Conservation (phyloP, 176 grass and related monocot genomes). For the Chrysopogon serrulatus region DNA sequence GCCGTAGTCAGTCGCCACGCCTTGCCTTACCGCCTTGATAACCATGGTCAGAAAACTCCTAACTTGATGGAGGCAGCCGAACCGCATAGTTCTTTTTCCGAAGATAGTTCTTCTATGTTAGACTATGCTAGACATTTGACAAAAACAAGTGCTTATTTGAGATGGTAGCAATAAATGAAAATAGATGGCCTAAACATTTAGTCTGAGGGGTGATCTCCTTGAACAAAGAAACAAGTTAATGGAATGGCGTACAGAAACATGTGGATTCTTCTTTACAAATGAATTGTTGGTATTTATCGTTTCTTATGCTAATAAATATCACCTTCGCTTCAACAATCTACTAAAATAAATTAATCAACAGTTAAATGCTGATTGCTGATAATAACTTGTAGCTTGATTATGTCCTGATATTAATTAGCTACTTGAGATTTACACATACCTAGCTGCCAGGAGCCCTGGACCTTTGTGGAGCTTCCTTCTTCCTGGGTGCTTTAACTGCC, state of each 20-base stretch:
- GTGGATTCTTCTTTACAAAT: background rate
- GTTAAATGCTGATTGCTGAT: background rate
- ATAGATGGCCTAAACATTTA: background rate
- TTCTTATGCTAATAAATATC: background rate
- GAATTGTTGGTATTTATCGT: background rate
- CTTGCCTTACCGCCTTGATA: too few species aligned
- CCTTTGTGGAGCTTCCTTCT: background rate
- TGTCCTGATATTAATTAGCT: background rate
- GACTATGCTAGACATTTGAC: slow-evolving; percentile 14
- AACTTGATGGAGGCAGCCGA: background rate
- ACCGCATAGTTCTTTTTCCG: background rate
- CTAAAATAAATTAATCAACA: background rate
- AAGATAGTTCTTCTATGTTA: background rate
- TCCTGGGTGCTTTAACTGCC: background rate
- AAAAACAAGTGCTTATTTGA: background rate
- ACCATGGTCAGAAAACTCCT: background rate
- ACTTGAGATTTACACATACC: background rate
- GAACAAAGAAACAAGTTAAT: background rate
- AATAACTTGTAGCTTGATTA: background rate
- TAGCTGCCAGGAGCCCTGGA: background rate
- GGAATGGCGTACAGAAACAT: slow-evolving; percentile 1
- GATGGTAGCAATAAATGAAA: background rate
- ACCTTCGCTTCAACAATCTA: background rate
- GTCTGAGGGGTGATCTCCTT: background rate
- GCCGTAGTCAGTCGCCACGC: too few species aligned